Percentiles rank a stretch among this genome's conserved stretches.
Evolutionary conservation across 2,329 filamentous ascomycete species (phyloP).

Genomic region (Plenodomus biglobosus): DNA sequence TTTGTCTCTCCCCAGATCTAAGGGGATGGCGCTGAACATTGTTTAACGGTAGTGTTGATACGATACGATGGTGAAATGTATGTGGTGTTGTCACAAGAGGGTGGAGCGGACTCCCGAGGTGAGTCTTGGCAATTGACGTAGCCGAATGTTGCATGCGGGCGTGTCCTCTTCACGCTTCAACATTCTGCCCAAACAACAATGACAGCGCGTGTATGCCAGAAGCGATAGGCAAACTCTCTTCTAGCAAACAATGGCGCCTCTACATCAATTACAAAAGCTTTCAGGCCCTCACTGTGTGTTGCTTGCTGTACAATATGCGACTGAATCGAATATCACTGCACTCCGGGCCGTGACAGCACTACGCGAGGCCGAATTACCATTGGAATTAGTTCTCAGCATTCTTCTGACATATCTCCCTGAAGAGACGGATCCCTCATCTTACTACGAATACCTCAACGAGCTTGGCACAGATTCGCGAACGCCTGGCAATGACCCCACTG

Average conservation of each 20-base stretch:
- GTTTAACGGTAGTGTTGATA: background rate
- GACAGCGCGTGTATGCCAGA: background rate
- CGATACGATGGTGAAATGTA: background rate
- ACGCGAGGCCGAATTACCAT: conserved; percentile 60
- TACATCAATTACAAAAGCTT: conserved; percentile 46
- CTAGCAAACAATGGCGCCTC: conserved; percentile 23
- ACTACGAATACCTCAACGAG: conserved; percentile 62
- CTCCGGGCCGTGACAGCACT: conserved; percentile 62
- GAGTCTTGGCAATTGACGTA: conserved; percentile 23
- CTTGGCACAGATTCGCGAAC: conserved; percentile 55
- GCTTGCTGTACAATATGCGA: conserved; percentile 70
- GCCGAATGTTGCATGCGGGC: conserved; percentile 14
- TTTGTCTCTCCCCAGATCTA: too few species aligned
- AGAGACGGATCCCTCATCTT: conserved; percentile 63
- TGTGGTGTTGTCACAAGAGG: background rate
- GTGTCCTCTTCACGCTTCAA: conserved; percentile 10
- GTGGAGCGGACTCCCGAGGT: conserved; percentile 12
- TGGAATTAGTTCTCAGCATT: conserved; percentile 69
- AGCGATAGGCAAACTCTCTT: background rate
- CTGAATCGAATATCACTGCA: conserved; percentile 64
- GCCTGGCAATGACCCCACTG: conserved; percentile 39
- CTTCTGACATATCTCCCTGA: conserved; percentile 78
- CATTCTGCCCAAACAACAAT: conserved; percentile 1
- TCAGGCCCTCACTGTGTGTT: conserved; percentile 70
- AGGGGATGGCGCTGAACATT: too few species aligned